Conservation (phyloP, 2,329 filamentous ascomycete genomes). For the Tolypocladium endophyticum region DNA sequence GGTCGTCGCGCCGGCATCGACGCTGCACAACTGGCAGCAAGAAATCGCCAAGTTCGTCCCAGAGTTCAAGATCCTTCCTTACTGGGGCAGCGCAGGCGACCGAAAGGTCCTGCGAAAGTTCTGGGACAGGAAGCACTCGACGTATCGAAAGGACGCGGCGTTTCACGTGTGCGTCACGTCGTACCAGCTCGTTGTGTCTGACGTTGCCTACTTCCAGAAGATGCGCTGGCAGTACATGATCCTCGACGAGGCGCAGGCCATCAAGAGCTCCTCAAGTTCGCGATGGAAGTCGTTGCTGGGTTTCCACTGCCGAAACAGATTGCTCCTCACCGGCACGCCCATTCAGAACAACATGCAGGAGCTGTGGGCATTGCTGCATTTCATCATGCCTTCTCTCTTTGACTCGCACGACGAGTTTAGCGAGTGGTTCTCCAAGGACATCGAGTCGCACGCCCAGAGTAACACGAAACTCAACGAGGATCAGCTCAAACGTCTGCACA, state of each 20-base stretch:
- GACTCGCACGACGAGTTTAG: slow-evolving; percentile 89
- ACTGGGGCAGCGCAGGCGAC: slow-evolving; percentile 92
- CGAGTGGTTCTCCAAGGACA: slow-evolving; percentile 92
- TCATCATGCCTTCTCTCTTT: slow-evolving; percentile 99
- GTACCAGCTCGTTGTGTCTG: slow-evolving; percentile 92
- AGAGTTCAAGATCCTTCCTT: slow-evolving; percentile 86
- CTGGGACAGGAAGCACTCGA: slow-evolving; percentile 96
- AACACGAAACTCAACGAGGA: slow-evolving; percentile 99
- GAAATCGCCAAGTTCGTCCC: slow-evolving; percentile 95
- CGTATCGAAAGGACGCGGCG: slow-evolving; percentile 83
- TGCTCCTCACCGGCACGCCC: slow-evolving; percentile 89
- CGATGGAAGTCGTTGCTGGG: slow-evolving; percentile 92
- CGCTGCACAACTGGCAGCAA: slow-evolving; percentile 98
- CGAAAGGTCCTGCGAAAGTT: slow-evolving; percentile 96
- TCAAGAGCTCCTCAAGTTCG: slow-evolving; percentile 95
- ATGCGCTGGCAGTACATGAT: slow-evolving; percentile 99
- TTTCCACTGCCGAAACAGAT: slow-evolving; percentile 90
- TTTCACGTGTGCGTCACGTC: slow-evolving; percentile 97
- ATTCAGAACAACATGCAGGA: slow-evolving; percentile 99
- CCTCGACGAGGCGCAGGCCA: slow-evolving; percentile 93
- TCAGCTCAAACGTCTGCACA: slow-evolving; percentile 90
- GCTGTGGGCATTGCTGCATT: slow-evolving; percentile 92
- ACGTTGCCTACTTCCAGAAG: slow-evolving; percentile 97
- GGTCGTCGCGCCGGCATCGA: slow-evolving; percentile 91
- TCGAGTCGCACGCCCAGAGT: slow-evolving; percentile 95